A percentile compares a stretch with the other conserved stretches of the same genome.
Conservation (phyloP, 257 asterid genomes). For the Nicotiana obtusifolia region DNA sequence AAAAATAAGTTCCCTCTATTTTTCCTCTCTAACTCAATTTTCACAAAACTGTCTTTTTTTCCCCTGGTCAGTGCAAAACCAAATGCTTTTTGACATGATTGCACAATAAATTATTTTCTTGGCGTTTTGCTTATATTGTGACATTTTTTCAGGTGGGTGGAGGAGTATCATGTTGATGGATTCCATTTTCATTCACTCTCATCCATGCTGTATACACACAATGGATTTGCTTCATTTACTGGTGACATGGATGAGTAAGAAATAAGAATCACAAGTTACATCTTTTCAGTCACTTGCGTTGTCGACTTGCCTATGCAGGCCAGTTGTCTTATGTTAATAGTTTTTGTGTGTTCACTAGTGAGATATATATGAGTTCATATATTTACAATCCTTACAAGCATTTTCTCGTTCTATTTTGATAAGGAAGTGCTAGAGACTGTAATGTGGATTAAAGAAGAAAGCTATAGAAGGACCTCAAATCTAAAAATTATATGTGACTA, state of each 20-base stretch:
- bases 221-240: constrained; percentile 88
- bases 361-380: background rate
- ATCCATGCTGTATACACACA: constrained; percentile 96
- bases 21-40: no score
- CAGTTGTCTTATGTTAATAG: background rate
- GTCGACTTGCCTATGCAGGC: no score
- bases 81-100: background rate
- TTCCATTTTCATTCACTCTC: constrained; percentile 90
- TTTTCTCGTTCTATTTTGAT: background rate
- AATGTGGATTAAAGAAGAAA: background rate
- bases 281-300: no score
- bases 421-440: constrained; percentile 1
- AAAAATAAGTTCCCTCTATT: no score
- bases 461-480: background rate
- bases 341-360: background rate
- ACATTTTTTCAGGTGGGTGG: constrained; percentile 77
- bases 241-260: constrained; percentile 96
- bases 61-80: background rate
- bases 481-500: background rate
- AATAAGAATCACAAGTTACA: constrained; percentile 43
- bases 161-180: constrained; percentile 93
- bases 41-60: no score
- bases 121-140: constrained; percentile 15
- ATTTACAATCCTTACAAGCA: background rate
- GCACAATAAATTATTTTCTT: background rate